These are phyloP conservation scores for Ophiosphaerella narmari DNA, from an alignment of 2,329 filamentous ascomycete genomes.

Conservation along the genomic window DNA sequence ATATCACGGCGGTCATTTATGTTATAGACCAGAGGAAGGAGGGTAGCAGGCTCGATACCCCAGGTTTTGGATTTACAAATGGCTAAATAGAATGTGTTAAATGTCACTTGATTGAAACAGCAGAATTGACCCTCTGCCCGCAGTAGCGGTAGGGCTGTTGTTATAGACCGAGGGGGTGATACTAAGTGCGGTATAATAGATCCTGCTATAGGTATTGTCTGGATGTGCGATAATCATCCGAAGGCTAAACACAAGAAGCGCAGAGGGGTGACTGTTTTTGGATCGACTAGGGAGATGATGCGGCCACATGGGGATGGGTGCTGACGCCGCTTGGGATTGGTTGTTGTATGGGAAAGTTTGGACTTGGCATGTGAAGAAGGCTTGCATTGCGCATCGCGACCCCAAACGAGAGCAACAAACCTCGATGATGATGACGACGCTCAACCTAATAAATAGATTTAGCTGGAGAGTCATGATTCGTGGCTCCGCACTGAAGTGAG, in stretches of 20 bases:
- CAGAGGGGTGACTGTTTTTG: background rate
- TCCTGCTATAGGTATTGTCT: conserved; percentile 2
- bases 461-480: too few relatives aligned
- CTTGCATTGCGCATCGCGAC: background rate
- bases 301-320: background rate
- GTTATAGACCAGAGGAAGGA: conserved; percentile 3
- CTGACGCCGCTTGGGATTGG: background rate
- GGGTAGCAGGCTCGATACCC: conserved; percentile 1
- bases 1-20: background rate
- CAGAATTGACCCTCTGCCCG: background rate
- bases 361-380: conserved; percentile 1
- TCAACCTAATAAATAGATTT: too few relatives aligned
- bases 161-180: background rate
- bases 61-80: background rate
- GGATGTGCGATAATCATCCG: background rate
- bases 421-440: too few relatives aligned
- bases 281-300: background rate
- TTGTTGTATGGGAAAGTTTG: background rate
- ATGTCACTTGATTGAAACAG: background rate
- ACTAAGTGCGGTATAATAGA: background rate
- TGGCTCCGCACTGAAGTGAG: too few relatives aligned
- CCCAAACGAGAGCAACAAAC: background rate
- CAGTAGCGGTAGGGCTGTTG: background rate
- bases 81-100: background rate
- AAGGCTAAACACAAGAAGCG: background rate